Evolutionary conservation across 768 basidiomycete genomes (phyloP), one percentile per base, ranked within the genome.

Genomic region (Porphyrellus cyaneotinctus): DNA sequence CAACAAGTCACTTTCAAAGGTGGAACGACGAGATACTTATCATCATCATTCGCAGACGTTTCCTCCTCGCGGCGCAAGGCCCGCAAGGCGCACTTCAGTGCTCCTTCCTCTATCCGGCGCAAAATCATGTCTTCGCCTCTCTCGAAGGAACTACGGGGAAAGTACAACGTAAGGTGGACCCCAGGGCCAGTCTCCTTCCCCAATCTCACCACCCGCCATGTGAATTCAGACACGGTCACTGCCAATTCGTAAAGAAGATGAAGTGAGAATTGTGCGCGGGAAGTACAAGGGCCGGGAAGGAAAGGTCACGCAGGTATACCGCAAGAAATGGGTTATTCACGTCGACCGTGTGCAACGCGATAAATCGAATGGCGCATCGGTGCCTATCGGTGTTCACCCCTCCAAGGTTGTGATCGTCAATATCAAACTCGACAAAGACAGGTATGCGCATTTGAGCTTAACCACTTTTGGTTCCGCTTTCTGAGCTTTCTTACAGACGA

Each of bases 201-300:
- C 9, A 20, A 23, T 22, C 43, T 57, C 36, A 60, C 30, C 23
- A 0, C 23, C 33, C 33, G 26, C 30, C 41, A 6, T 48, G 53
- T 9, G 22, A 38, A 32, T 46, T 1, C 62, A 95, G 93, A 75
- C 84, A 62, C 94, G 94, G 61, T 91, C 95, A 53, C 75, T 97
- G 55, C 93, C 97, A 51, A 84, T 98, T 66, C 89, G 97, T 69
- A 97, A 97, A 74, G 95, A 97, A 64, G 95, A 99, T 72, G 95
- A 98, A 76, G 95, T 98, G 59, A 79, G 88, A 68, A 93, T 99
- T 64, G 91, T 97, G 55, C 83, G 95, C 59, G 95, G 95, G 51
- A 95, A 95, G 74, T 94, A 97, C 84, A 97, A 97, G 81, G 95
- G 97, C 47, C 84, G 94, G 69, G 95, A 99, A 80, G 95, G 95